phyloP scores from a whole-genome alignment of 306 rosid species.

The Fragaria vesca region DNA sequence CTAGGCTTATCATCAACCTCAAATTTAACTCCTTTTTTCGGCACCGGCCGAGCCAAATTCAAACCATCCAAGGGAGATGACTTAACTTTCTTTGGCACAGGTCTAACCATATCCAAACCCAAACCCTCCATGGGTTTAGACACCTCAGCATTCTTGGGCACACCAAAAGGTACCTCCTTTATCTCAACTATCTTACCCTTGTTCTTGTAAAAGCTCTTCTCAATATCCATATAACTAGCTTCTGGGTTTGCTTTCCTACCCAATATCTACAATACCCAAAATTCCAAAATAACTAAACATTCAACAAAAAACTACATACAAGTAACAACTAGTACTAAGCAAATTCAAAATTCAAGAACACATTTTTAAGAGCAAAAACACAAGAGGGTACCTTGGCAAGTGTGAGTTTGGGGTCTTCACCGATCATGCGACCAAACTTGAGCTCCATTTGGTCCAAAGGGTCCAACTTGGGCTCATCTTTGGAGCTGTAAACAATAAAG shows the following conservation, averaged over 20 bases:
- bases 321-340: background rate
- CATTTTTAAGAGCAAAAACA: background rate
- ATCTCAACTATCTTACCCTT: constrained; percentile 59
- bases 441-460: constrained; percentile 78
- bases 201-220: constrained; percentile 69
- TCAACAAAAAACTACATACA: background rate
- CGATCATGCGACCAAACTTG: constrained; percentile 85
- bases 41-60: constrained; percentile 73
- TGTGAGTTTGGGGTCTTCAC: constrained; percentile 93
- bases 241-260: constrained; percentile 80
- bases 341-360: background rate
- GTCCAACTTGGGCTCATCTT: constrained; percentile 60
- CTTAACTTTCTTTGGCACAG: constrained; percentile 54
- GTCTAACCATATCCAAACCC: constrained; percentile 61
- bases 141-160: constrained; percentile 23
- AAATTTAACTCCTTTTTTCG: constrained; percentile 46
- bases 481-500: constrained; percentile 49
- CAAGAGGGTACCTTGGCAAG: constrained; percentile 66
- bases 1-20: constrained; percentile 43
- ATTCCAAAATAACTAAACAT: background rate
- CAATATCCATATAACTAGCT: constrained; percentile 77
- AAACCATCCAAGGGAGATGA: constrained; percentile 53
- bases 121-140: constrained; percentile 46
- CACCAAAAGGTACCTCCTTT: constrained; percentile 75
- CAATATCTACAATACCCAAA: constrained; percentile 58